Conservation (phyloP, 1,284 basidiomycete species). For the Xerocomus cyaneibrunnescens region DNA sequence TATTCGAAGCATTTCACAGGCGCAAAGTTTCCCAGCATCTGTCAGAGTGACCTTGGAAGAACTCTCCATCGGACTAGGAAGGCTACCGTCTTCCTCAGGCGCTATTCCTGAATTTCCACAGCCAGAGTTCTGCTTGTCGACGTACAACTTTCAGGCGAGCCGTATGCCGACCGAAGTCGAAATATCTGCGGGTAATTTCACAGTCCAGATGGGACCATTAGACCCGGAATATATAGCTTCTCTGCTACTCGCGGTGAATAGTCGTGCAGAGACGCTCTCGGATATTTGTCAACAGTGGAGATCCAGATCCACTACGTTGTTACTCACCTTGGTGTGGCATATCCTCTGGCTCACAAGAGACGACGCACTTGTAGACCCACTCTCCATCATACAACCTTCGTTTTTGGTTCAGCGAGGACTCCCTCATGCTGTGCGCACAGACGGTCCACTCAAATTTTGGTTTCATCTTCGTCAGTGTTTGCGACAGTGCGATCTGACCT, state of each 20-base stretch:
- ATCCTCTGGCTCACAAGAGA: slow-evolving; percentile 52
- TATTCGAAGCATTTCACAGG: slow-evolving; percentile 12
- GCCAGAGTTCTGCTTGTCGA: slow-evolving; percentile 23
- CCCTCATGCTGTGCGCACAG: slow-evolving; percentile 62
- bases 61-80: slow-evolving; percentile 17
- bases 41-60: slow-evolving; percentile 19
- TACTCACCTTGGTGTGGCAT: slow-evolving; percentile 41
- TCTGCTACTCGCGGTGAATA: slow-evolving; percentile 35
- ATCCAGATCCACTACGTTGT: slow-evolving; percentile 28
- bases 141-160: slow-evolving; percentile 26
- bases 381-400: slow-evolving; percentile 77
- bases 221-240: slow-evolving; percentile 47
- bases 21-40: not conserved
- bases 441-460: slow-evolving; percentile 66
- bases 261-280: slow-evolving; percentile 30
- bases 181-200: slow-evolving; percentile 31
- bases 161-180: slow-evolving; percentile 24
- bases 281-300: slow-evolving; percentile 28
- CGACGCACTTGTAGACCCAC: slow-evolving; percentile 61
- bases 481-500: slow-evolving; percentile 21
- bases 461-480: slow-evolving; percentile 68
- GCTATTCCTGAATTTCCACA: slow-evolving; percentile 7
- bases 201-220: slow-evolving; percentile 41
- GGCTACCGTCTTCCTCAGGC: slow-evolving; percentile 1
- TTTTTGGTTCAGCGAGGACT: slow-evolving; percentile 73